Conservation (phyloP, 371 early-diverging fungal species). For the Mortierella sp. region DNA sequence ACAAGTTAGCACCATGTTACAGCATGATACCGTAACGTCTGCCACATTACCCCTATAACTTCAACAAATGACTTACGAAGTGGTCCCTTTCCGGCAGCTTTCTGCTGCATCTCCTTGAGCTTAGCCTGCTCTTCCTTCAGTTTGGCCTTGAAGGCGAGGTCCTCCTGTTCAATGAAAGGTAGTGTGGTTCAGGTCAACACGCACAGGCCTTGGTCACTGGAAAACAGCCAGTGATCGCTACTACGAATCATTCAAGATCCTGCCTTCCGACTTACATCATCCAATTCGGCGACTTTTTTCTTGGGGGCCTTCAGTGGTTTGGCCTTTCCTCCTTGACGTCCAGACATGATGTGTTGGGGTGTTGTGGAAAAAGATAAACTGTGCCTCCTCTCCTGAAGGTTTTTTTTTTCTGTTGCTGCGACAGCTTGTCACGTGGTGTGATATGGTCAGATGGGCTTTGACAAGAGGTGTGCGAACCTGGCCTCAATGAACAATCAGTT, state of each 20-base stretch:
- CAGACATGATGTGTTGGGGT: constrained; percentile 43
- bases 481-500: too few species aligned
- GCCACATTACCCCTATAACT: too few species aligned
- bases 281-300: constrained; percentile 69
- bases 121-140: constrained; percentile 84
- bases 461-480: too few species aligned
- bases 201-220: neutral
- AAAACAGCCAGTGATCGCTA: neutral
- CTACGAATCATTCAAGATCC: neutral
- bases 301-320: constrained; percentile 86
- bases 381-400: neutral
- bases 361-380: constrained; percentile 4
- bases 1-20: neutral
- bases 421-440: too few species aligned
- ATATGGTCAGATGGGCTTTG: too few species aligned
- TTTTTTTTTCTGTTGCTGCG: neutral
- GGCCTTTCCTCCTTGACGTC: constrained; percentile 72
- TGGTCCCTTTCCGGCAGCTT: constrained; percentile 84
- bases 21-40: too few species aligned
- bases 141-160: constrained; percentile 86
- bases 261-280: constrained; percentile 61
- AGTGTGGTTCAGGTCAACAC: neutral
- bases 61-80: constrained; percentile 64
- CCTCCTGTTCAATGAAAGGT: constrained; percentile 58
- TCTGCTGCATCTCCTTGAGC: constrained; percentile 81